Evolutionary conservation across 2,329 filamentous ascomycete genomes (phyloP).

Genomic region (Xylogone sp.): DNA sequence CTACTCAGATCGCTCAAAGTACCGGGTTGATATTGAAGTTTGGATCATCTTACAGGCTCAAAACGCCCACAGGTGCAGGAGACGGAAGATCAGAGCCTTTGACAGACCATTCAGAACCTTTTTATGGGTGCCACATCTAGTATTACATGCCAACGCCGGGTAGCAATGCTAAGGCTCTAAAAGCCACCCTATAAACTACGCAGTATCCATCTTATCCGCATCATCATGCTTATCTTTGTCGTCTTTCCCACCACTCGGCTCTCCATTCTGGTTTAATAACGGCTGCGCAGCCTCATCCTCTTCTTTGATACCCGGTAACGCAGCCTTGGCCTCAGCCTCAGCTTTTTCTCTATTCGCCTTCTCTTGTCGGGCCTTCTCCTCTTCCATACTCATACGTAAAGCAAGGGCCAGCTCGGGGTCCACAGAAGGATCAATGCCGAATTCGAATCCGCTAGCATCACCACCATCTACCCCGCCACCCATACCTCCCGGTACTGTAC

Average conservation of each 20-base stretch:
- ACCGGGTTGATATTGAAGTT: no score
- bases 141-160: conserved; percentile 30
- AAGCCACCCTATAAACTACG: conserved; percentile 41
- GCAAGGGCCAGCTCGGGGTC: conserved; percentile 94
- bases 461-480: conserved; percentile 47
- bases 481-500: conserved; percentile 51
- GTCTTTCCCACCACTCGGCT: conserved; percentile 53
- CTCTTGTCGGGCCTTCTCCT: conserved; percentile 92
- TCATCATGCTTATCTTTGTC: conserved; percentile 50
- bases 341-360: conserved; percentile 76
- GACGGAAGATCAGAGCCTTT: neutral
- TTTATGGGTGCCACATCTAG: conserved; percentile 22
- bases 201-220: conserved; percentile 87
- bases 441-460: conserved; percentile 66
- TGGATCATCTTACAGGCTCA: no score
- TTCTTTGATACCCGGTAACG: conserved; percentile 78
- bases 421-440: conserved; percentile 84
- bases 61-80: neutral
- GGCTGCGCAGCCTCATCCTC: conserved; percentile 66
- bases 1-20: neutral
- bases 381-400: conserved; percentile 95
- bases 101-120: conserved; percentile 6
- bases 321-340: conserved; percentile 65
- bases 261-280: conserved; percentile 59
- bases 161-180: conserved; percentile 23